Conservation (phyloP, 208 protist genomes). For the Trichomonas tenax region DNA sequence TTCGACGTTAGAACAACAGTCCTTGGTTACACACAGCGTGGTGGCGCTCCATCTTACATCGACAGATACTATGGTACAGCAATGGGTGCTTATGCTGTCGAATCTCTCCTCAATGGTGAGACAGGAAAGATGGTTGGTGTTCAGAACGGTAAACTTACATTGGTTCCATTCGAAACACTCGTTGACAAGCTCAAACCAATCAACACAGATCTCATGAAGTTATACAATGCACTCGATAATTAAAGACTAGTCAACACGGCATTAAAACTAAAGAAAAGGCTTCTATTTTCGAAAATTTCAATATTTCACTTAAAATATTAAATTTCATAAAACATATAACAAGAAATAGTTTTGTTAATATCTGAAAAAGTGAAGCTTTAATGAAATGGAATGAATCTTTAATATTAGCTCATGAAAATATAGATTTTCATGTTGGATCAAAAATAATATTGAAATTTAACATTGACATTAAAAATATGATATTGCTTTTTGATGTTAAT, state of each 20-base stretch:
- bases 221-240: neutral
- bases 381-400: too few relatives aligned
- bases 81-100: neutral
- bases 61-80: neutral
- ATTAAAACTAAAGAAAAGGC: too few relatives aligned
- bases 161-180: neutral
- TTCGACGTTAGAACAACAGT: neutral
- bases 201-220: neutral
- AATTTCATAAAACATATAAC: too few relatives aligned
- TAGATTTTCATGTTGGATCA: too few relatives aligned
- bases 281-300: too few relatives aligned
- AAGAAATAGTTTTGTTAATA: too few relatives aligned
- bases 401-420: too few relatives aligned
- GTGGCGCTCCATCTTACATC: neutral
- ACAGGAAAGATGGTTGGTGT: neutral
- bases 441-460: too few relatives aligned
- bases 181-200: slow-evolving; percentile 1
- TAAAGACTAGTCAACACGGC: neutral
- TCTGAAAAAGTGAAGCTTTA: too few relatives aligned
- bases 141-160: neutral
- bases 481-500: too few relatives aligned
- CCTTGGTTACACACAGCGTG: neutral
- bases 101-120: neutral
- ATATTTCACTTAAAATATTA: too few relatives aligned
- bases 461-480: too few relatives aligned